Evolutionary conservation across 2,329 filamentous ascomycete genomes (phyloP).

Genomic region (Herpotrichia juniperi): DNA sequence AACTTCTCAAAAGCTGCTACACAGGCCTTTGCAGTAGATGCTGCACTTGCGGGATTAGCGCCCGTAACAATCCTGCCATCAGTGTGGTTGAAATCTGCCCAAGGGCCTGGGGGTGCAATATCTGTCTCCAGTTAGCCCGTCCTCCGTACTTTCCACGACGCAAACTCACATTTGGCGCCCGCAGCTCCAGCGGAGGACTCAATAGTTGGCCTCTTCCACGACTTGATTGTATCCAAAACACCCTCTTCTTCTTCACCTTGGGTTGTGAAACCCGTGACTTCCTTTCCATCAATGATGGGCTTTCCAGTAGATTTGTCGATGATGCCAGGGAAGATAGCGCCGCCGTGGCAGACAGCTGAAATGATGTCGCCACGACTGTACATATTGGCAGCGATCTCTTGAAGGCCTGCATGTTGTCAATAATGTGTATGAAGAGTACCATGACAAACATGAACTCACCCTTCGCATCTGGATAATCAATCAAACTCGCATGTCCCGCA

Average conservation of each 20-base stretch:
- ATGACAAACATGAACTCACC: not conserved
- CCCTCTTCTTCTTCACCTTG: conserved; percentile 37
- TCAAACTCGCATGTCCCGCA: conserved; percentile 53
- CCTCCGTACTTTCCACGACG: not conserved
- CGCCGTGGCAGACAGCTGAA: conserved; percentile 48
- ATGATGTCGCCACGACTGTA: conserved; percentile 48
- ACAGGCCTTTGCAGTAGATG: conserved; percentile 33
- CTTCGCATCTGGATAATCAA: conserved; percentile 53
- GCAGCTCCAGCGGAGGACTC: conserved; percentile 26
- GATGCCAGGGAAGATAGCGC: conserved; percentile 43
- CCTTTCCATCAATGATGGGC: conserved; percentile 36
- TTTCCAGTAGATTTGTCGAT: conserved; percentile 31
- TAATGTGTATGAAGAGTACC: conserved; percentile 46
- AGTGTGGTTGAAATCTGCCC: conserved; percentile 30
- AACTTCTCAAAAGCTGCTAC: conserved; percentile 29
- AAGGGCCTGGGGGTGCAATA: conserved; percentile 21
- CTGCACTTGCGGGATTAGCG: conserved; percentile 36
- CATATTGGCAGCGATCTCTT: not conserved
- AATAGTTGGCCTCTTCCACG: conserved; percentile 37
- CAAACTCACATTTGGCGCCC: conserved; percentile 27
- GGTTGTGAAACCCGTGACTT: conserved; percentile 45
- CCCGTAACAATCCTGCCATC: conserved; percentile 39
- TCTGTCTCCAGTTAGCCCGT: conserved; percentile 2
- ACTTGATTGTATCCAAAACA: conserved; percentile 38
- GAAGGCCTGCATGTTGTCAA: conserved; percentile 45